phyloP scores from a whole-genome alignment of 345 rosid genomes.

The Citrus hindsii region DNA sequence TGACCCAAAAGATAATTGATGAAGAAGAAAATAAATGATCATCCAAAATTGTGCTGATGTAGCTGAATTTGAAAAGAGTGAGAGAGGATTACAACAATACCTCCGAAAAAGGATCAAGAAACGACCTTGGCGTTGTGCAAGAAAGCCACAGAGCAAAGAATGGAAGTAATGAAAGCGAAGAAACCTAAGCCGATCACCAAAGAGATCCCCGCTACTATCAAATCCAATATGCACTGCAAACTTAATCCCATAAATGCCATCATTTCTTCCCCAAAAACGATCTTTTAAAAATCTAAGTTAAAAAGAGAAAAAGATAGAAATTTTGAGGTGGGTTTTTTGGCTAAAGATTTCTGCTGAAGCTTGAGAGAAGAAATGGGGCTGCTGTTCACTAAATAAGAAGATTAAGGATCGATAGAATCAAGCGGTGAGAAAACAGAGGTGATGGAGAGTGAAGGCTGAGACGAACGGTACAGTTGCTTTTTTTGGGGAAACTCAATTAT shows the following conservation, averaged over 20 bases:
- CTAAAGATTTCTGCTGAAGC: neutral
- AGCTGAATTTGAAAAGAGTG: neutral
- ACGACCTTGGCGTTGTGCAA: conserved; percentile 54
- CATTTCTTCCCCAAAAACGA: conserved; percentile 1
- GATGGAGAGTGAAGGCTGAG: neutral
- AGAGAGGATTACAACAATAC: neutral
- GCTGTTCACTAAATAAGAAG: neutral
- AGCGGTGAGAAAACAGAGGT: neutral
- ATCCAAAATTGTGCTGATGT: neutral
- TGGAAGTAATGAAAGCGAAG: conserved; percentile 59
- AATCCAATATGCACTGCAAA: conserved; percentile 57
- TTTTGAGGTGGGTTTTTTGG: neutral
- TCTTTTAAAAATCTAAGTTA: no score
- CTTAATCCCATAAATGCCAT: conserved; percentile 44
- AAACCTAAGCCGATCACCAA: conserved; percentile 66
- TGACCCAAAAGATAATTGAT: neutral
- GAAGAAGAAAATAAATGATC: neutral
- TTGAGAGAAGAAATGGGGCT: neutral
- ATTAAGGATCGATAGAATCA: neutral
- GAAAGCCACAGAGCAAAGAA: conserved; percentile 86
- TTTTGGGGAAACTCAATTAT: neutral
- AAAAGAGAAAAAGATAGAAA: neutral
- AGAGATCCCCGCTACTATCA: conserved; percentile 74
- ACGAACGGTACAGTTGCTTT: neutral
- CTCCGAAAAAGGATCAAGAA: conserved; percentile 19